phyloP scores from a whole-genome alignment of 2,329 filamentous ascomycete genomes.

The Arthrobotrys musiformis region DNA sequence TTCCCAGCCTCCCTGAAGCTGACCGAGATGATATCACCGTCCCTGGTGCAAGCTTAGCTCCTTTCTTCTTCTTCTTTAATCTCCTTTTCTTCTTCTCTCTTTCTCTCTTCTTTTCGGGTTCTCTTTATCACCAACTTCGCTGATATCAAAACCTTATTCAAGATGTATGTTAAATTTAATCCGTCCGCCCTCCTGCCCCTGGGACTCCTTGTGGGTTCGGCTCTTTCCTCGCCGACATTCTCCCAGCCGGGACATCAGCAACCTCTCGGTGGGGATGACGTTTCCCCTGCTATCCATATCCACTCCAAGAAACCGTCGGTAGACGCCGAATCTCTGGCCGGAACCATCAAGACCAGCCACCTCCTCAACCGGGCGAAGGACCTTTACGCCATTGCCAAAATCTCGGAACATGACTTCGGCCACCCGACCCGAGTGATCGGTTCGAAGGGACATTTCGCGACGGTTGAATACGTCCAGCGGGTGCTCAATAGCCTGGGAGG shows the following conservation, averaged over 20 bases:
- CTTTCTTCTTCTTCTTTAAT: not conserved
- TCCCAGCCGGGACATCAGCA: slow-evolving; percentile 26
- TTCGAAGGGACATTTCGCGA: slow-evolving; percentile 73
- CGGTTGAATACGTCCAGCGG: slow-evolving; percentile 72
- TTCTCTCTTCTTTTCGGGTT: not conserved
- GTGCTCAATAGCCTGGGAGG: slow-evolving; percentile 65
- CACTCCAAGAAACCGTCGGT: slow-evolving; percentile 41
- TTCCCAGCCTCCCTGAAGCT: slow-evolving; percentile 35
- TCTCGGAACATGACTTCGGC: slow-evolving; percentile 71
- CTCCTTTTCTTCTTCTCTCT: not conserved
- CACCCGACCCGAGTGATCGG: slow-evolving; percentile 79
- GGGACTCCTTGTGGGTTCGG: slow-evolving; percentile 25
- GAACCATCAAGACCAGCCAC: slow-evolving; percentile 67
- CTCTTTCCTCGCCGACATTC: not conserved
- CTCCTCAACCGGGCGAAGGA: slow-evolving; percentile 71
- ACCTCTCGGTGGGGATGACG: slow-evolving; percentile 6
- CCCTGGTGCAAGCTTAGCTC: slow-evolving; percentile 14
- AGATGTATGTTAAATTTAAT: slow-evolving; percentile 45
- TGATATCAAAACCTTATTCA: slow-evolving; percentile 13
- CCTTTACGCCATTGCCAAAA: slow-evolving; percentile 72
- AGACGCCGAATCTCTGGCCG: slow-evolving; percentile 21
- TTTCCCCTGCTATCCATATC: slow-evolving; percentile 10
- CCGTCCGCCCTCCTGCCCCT: slow-evolving; percentile 28
- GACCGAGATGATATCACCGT: slow-evolving; percentile 28
- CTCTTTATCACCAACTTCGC: not conserved